Base-by-base conservation (phyloP, 352 stramenopile genomes). In the Phytophthora kernoviae region DNA sequence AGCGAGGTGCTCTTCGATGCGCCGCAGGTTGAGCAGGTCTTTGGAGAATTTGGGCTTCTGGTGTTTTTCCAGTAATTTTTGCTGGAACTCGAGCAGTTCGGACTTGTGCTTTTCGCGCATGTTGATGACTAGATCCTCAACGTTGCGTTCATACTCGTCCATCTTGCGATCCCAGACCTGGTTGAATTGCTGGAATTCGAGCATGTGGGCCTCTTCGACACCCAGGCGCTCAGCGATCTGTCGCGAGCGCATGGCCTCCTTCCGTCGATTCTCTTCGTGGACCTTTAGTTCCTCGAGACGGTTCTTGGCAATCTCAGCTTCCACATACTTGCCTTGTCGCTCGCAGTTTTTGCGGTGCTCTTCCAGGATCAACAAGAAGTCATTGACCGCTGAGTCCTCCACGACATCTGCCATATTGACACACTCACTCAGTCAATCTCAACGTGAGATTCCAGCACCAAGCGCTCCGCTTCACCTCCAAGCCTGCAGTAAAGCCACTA, bases 141-240 rank as follows among this genome's bases (percentile, higher is more conserved):
- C 91, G 63, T 98, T 96, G 54, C 81, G 70, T 57, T 98, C 92
- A 64, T 98, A 98, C 44, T 98, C 94, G 42, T 92, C 77, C 84
- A 98, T 98, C 70, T 98, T 98, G 54, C 94, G 88, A 65, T 99
- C 94, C 96, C 96, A 98, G 33, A 96, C 79, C 34, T 94, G 75
- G 77, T 98, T 99, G 58, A 98, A 98, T 70, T 98, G 92, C 79
- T 98, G 95, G 64, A 98, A 98, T 79, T 99, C 96, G 42, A 98
- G 87, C 94, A 98, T 98, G 71, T 98, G 96, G n/a, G 96, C 93
- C 65, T 99, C 96, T 58, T 99, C 94, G 11, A 99, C 89, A 24
- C 93, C 96, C 3, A 99, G 68, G 4, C 91, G 81, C 62, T 99
- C 96, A 24, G 94, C 91, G 41, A 98, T 97, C 70, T 98, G 95